Evolutionary conservation across 164 flowering plant species (phyloP).

Genomic region (grape (Vitis vinifera)): DNA sequence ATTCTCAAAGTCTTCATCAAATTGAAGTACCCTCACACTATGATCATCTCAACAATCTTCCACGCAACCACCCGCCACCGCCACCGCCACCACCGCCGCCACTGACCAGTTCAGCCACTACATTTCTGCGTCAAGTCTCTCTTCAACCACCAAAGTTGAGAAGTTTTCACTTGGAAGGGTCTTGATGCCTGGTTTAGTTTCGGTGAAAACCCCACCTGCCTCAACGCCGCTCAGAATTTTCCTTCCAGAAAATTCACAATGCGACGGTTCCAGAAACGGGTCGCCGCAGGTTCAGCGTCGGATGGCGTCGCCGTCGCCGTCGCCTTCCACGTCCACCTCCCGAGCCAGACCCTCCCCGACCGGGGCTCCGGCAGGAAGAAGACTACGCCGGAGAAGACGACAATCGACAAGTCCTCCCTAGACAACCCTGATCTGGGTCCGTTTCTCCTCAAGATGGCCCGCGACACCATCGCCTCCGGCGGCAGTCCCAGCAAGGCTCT

Average conservation of each 20-base stretch:
- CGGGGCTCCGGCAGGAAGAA: constrained; percentile 33
- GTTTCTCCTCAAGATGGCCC: constrained; percentile 71
- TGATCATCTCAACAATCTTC: constrained; percentile 20
- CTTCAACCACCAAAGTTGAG: not conserved
- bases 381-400: constrained; percentile 25
- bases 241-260: constrained; percentile 19
- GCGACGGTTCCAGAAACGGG: constrained; percentile 22
- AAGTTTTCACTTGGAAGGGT: not conserved
- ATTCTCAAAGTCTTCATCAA: constrained; percentile 18
- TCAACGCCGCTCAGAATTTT: constrained; percentile 39
- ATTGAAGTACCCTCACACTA: constrained; percentile 23
- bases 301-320: not conserved
- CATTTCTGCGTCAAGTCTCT: not conserved
- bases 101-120: not conserved
- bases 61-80: constrained; percentile 24
- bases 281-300: constrained; percentile 38
- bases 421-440: constrained; percentile 95
- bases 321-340: constrained; percentile 48
- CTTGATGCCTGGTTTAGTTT: constrained; percentile 53
- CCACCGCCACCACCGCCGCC: not conserved
- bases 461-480: constrained; percentile 77
- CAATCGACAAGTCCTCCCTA: constrained; percentile 47
- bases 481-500: constrained; percentile 75
- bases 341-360: constrained; percentile 54
- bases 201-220: constrained; percentile 55